Evolutionary conservation across 192 early-diverging fungal species (phyloP).

Genomic region (Gaertneriomyces sp.): DNA sequence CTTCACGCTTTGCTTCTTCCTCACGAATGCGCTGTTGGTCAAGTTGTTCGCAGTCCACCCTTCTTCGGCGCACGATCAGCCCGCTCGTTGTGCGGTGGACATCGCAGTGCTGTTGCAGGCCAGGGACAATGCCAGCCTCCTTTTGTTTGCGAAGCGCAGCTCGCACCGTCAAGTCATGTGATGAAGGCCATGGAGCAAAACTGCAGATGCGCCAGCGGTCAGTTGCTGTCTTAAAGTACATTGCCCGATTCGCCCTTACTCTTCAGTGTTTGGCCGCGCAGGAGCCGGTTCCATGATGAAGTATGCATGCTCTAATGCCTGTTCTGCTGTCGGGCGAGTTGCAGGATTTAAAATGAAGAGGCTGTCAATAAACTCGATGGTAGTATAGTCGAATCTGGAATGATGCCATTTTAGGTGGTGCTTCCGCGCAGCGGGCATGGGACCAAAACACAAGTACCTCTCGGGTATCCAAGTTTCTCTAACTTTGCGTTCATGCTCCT

Average conservation of each 20-base stretch:
- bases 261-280: conserved; percentile 28
- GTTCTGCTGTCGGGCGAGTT: conserved; percentile 65
- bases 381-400: conserved; percentile 9
- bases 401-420: background rate
- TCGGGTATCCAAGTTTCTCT: background rate
- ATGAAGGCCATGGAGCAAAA: conserved; percentile 32
- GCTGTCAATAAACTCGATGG: conserved; percentile 60
- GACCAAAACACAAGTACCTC: conserved; percentile 2
- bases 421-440: background rate
- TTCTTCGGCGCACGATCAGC: no score
- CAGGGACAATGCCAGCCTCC: no score
- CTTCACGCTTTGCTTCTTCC: no score
- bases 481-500: conserved; percentile 9
- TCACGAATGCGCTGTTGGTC: no score
- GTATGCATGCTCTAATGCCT: conserved; percentile 77
- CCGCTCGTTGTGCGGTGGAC: no score
- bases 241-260: conserved; percentile 18
- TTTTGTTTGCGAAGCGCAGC: background rate
- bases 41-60: no score
- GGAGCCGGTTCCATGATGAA: conserved; percentile 44
- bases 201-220: conserved; percentile 8
- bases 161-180: conserved; percentile 36
- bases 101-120: no score
- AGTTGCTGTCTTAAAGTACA: conserved; percentile 3
- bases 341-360: conserved; percentile 75